These are phyloP conservation scores for Hanseniaspora meyeri DNA, from an alignment of 805 yeast genomes.

Conservation along the genomic window DNA sequence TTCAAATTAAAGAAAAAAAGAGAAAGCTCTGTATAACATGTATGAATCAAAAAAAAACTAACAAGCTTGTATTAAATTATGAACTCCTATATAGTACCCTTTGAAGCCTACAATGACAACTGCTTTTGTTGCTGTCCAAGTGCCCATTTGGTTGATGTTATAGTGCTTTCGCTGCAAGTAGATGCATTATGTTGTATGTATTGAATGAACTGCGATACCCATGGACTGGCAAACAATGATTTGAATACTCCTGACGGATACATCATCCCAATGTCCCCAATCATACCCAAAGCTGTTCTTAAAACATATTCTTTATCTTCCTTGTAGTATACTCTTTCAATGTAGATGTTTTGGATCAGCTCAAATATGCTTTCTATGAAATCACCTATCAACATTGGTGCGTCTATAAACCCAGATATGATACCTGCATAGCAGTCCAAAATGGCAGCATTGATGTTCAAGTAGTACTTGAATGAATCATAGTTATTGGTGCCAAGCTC, in stretches of 20 bases:
- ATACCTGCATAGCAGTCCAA: conserved; percentile 92
- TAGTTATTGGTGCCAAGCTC: conserved; percentile 44
- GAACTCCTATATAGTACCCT: not conserved
- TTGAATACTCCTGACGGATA: conserved; percentile 66
- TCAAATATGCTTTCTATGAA: conserved; percentile 59
- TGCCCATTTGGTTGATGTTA: conserved; percentile 96
- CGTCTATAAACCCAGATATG: conserved; percentile 71
- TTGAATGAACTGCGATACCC: conserved; percentile 70
- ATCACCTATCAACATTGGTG: conserved; percentile 52
- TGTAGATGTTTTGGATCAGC: conserved; percentile 38
- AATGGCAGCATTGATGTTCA: conserved; percentile 70
- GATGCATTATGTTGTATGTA: conserved; percentile 47
- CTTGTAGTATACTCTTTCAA: conserved; percentile 7
- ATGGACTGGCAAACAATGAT: conserved; percentile 51
- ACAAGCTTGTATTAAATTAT: not conserved
- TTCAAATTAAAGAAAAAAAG: too few relatives aligned
- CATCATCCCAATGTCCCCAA: conserved; percentile 88
- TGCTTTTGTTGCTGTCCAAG: conserved; percentile 47
- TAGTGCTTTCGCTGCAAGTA: conserved; percentile 53
- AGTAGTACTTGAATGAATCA: conserved; percentile 67
- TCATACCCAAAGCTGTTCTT: conserved; percentile 74
- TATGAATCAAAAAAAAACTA: too few relatives aligned
- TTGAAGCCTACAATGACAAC: conserved; percentile 15
- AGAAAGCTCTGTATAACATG: too few relatives aligned
- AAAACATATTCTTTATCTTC: conserved; percentile 33